Conservation (phyloP, 192 early-diverging fungal species). For the Lobosporangium transversale region DNA sequence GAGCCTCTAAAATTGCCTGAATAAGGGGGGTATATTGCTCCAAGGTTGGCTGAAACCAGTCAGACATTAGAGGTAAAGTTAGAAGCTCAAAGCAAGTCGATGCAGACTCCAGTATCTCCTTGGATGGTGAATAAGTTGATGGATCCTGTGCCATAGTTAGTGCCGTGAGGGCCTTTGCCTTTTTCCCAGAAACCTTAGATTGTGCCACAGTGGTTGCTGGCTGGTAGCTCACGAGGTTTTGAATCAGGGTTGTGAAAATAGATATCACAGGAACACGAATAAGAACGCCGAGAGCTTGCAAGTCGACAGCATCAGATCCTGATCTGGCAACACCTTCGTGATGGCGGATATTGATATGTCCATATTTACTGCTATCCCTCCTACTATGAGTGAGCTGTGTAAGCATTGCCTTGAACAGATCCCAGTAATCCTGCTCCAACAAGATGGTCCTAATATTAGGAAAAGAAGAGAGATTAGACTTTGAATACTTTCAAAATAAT, state of each 20-base stretch:
- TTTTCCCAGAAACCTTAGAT: slow-evolving; percentile 14
- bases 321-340: background rate
- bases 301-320: background rate
- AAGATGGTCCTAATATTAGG: slow-evolving; percentile 10
- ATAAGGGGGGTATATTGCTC: slow-evolving; percentile 53
- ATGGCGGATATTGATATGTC: background rate
- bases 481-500: background rate
- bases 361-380: slow-evolving; percentile 12
- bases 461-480: background rate
- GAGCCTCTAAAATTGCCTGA: slow-evolving; percentile 30
- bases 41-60: slow-evolving; percentile 50
- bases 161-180: background rate
- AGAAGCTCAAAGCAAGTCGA: slow-evolving; percentile 27
- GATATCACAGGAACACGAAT: slow-evolving; percentile 34
- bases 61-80: slow-evolving; percentile 21
- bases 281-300: slow-evolving; percentile 23
- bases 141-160: background rate
- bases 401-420: slow-evolving; percentile 38
- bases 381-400: slow-evolving; percentile 14
- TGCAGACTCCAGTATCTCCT: slow-evolving; percentile 10
- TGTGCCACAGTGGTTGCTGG: background rate
- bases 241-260: slow-evolving; percentile 35
- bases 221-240: background rate
- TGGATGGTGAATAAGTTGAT: background rate
- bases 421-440: slow-evolving; percentile 47